Percentiles rank a stretch among this genome's conserved stretches.
phyloP scores from a whole-genome alignment of 2,329 filamentous ascomycete species.

The Hansfordia pulvinata region DNA sequence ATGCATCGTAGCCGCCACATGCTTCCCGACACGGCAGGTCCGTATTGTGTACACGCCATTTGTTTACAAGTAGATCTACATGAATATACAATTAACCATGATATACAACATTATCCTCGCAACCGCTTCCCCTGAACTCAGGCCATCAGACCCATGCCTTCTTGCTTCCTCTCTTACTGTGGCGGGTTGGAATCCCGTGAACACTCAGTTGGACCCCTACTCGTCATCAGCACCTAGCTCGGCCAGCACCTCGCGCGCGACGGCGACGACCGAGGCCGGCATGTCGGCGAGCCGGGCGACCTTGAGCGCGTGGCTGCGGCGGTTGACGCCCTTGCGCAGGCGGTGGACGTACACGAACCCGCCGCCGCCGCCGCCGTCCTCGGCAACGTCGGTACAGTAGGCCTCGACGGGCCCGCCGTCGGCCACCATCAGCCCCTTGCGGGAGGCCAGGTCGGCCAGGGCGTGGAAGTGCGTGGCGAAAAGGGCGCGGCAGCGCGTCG shows the following conservation, averaged over 20 bases:
- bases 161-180: no score
- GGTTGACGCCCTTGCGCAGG: conserved; percentile 70
- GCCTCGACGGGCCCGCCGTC: conserved; percentile 39
- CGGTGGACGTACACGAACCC: conserved; percentile 81
- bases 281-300: conserved; percentile 82
- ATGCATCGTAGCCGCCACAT: no score
- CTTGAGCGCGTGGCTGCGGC: conserved; percentile 80
- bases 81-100: no score
- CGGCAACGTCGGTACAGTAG: conserved; percentile 83
- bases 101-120: no score
- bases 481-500: conserved; percentile 66
- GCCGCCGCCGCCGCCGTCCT: conserved; percentile 50
- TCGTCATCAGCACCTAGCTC: conserved; percentile 3
- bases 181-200: no score
- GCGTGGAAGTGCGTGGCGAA: conserved; percentile 94
- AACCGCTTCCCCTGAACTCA: no score
- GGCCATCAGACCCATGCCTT: no score
- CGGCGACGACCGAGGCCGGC: conserved; percentile 55
- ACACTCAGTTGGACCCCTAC: conserved; percentile 2
- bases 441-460: conserved; percentile 61
- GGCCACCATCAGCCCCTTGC: conserved; percentile 25
- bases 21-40: no score
- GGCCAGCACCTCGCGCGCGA: conserved; percentile 48
- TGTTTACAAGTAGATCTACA: no score
- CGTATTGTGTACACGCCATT: no score